These are phyloP conservation scores for Diplocarpon mali DNA, from an alignment of 2,329 filamentous ascomycete species.

Conservation along the genomic window DNA sequence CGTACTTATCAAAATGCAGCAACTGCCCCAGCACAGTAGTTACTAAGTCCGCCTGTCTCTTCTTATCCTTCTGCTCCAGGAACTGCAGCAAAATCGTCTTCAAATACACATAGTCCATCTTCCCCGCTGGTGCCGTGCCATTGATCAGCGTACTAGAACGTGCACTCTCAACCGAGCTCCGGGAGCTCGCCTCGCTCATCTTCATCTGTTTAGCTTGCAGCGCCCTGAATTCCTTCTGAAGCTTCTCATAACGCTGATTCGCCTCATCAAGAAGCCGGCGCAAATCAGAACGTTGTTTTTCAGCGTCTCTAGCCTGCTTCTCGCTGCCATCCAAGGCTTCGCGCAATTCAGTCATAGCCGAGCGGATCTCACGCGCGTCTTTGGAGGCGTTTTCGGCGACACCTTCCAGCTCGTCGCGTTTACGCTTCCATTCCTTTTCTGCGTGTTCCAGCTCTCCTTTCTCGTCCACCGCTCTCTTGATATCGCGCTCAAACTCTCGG, in stretches of 20 bases:
- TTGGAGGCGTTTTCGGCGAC: slow-evolving; percentile 52
- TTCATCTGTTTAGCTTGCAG: slow-evolving; percentile 35
- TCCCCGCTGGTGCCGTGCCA: slow-evolving; percentile 12
- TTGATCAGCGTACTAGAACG: slow-evolving; percentile 19
- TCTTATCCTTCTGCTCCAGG: slow-evolving; percentile 69
- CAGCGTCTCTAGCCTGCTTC: slow-evolving; percentile 68
- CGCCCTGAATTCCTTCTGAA: slow-evolving; percentile 54
- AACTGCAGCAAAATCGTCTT: slow-evolving; percentile 78
- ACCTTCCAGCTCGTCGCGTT: slow-evolving; percentile 67
- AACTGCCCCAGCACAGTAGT: slow-evolving; percentile 62
- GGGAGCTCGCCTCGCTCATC: slow-evolving; percentile 24
- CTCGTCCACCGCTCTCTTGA: slow-evolving; percentile 60
- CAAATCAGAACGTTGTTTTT: slow-evolving; percentile 70
- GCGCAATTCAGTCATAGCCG: slow-evolving; percentile 66
- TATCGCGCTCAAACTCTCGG: slow-evolving; percentile 69
- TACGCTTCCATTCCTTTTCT: slow-evolving; percentile 62
- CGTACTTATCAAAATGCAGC: slow-evolving; percentile 66
- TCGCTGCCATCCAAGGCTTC: slow-evolving; percentile 81
- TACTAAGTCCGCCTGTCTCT: slow-evolving; percentile 62
- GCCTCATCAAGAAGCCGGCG: slow-evolving; percentile 69
- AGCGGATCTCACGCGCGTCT: slow-evolving; percentile 65
- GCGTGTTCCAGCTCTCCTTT: slow-evolving; percentile 66
- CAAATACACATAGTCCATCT: slow-evolving; percentile 44
- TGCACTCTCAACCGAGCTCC: slow-evolving; percentile 26
- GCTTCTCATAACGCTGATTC: slow-evolving; percentile 65